These are phyloP conservation scores for Pseudogymnoascus sp. DNA, from an alignment of 2,329 filamentous ascomycete genomes.

Conservation along the genomic window DNA sequence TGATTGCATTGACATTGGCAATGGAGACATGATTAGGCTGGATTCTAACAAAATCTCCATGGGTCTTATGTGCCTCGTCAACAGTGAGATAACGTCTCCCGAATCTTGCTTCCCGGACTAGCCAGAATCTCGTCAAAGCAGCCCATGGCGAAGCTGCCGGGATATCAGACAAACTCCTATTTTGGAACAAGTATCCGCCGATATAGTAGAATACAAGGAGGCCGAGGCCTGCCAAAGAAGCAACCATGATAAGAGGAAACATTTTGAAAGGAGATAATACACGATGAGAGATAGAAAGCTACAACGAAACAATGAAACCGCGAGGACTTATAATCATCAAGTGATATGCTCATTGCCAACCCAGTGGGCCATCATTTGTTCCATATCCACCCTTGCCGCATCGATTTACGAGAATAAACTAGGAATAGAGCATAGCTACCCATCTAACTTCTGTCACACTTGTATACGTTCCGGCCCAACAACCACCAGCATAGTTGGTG, in stretches of 20 bases:
- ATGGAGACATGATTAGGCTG: constrained; percentile 79
- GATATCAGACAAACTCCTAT: background rate
- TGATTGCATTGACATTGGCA: constrained; percentile 71
- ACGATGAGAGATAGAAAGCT: background rate
- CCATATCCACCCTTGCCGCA: background rate
- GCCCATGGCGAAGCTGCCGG: background rate
- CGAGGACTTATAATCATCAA: background rate
- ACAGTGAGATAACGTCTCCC: constrained; percentile 57
- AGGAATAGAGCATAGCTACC: background rate
- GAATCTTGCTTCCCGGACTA: constrained; percentile 54
- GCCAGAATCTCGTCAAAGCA: constrained; percentile 48
- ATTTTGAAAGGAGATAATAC: background rate
- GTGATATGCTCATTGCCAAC: background rate
- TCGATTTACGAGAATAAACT: background rate
- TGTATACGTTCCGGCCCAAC: background rate
- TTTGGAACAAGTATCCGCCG: background rate
- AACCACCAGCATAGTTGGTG: too few species aligned
- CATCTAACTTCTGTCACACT: background rate
- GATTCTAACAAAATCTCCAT: constrained; percentile 71
- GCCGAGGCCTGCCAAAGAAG: background rate
- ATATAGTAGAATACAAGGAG: background rate
- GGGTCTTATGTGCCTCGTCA: constrained; percentile 64
- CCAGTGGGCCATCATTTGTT: background rate
- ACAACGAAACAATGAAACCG: background rate
- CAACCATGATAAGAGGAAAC: background rate